These are phyloP conservation scores for Yueomyces sp. DNA, from an alignment of 805 yeast species.

Conservation along the genomic window DNA sequence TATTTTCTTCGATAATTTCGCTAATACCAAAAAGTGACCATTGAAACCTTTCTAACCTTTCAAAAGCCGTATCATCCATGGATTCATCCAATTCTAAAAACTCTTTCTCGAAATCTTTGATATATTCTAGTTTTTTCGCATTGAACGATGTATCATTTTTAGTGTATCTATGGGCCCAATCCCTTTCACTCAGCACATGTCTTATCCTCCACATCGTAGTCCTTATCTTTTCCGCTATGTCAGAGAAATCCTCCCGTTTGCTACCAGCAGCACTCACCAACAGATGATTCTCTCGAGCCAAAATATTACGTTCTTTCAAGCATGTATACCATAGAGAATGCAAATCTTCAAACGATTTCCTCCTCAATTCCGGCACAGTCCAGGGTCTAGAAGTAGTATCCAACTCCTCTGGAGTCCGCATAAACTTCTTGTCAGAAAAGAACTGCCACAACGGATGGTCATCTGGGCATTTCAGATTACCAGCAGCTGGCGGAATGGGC, in stretches of 20 bases:
- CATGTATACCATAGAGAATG: conserved; percentile 86
- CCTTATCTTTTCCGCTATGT: conserved; percentile 30
- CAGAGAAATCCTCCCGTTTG: conserved; percentile 24
- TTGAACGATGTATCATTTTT: conserved; percentile 23
- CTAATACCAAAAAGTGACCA: conserved; percentile 79
- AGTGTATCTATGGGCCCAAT: conserved; percentile 52
- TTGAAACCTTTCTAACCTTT: conserved; percentile 65
- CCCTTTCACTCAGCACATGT: conserved; percentile 79
- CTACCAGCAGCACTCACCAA: conserved; percentile 29
- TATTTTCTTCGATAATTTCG: conserved; percentile 42
- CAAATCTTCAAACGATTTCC: conserved; percentile 83
- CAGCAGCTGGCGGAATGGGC: conserved; percentile 75
- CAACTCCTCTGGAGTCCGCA: conserved; percentile 45
- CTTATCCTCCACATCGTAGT: conserved; percentile 68
- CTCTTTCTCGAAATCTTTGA: conserved; percentile 30
- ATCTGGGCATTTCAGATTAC: conserved; percentile 57
- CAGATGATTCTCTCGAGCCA: conserved; percentile 63
- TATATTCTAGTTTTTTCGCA: conserved; percentile 30
- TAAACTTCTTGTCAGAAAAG: conserved; percentile 49
- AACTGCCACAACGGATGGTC: conserved; percentile 96
- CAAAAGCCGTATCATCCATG: conserved; percentile 48
- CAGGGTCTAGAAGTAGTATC: conserved; percentile 58
- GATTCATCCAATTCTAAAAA: conserved; percentile 44
- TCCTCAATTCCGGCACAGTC: conserved; percentile 77
- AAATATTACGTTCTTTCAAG: conserved; percentile 65